Conservation (phyloP, 306 rosid genomes). For the Alnus rubra region DNA sequence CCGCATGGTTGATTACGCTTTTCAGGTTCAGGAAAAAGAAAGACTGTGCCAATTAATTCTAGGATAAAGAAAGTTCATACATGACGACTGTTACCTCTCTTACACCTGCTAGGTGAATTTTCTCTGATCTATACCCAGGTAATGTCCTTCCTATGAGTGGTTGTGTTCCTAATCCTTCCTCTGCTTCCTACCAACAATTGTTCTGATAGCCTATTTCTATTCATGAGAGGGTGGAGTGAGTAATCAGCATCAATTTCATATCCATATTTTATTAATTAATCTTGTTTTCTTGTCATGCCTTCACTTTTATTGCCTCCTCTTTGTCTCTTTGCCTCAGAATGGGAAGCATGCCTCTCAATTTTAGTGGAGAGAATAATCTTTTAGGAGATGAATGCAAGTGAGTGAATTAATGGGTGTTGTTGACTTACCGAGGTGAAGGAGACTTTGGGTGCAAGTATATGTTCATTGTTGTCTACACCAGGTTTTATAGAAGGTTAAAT, state of each 20-base stretch:
- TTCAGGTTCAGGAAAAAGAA: conserved; percentile 46
- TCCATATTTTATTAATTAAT: conserved; percentile 14
- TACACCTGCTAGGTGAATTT: conserved; percentile 39
- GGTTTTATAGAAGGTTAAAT: conserved; percentile 25
- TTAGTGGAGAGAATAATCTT: conserved; percentile 38
- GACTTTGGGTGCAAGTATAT: conserved; percentile 31
- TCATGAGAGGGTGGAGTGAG: conserved; percentile 28
- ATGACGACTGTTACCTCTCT: conserved; percentile 23
- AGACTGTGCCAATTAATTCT: background rate
- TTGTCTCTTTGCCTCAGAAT: conserved; percentile 51
- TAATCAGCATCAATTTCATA: conserved; percentile 33
- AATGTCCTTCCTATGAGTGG: conserved; percentile 41
- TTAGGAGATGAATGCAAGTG: conserved; percentile 47
- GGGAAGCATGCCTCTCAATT: conserved; percentile 30
- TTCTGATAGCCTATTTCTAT: conserved; percentile 34
- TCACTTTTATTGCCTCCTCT: conserved; percentile 35
- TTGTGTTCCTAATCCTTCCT: conserved; percentile 36
- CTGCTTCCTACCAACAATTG: conserved; percentile 27
- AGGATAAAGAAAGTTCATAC: conserved; percentile 48
- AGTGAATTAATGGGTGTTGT: conserved; percentile 41
- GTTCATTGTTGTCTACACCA: conserved; percentile 31
- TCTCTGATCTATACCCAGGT: conserved; percentile 45
- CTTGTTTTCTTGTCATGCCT: conserved; percentile 27
- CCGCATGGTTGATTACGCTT: conserved; percentile 39
- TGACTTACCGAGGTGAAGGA: conserved; percentile 32